Evolutionary conservation across 371 early-diverging fungal genomes (phyloP).

Genomic region (Actinomortierella wolfii): DNA sequence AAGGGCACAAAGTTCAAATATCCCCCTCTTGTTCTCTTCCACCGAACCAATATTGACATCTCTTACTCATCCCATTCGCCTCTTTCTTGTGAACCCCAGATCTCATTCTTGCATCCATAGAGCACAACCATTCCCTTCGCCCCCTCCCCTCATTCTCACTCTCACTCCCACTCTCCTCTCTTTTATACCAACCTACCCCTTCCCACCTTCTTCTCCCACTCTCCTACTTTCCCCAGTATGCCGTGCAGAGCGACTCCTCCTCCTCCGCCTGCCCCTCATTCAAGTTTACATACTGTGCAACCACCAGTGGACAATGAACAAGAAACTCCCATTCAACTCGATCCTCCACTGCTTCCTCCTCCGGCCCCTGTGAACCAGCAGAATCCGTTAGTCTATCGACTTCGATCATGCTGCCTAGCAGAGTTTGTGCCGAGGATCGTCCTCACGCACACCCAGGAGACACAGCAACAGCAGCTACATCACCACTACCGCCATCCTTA

Average conservation of each 20-base stretch:
- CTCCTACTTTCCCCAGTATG: slow-evolving; percentile 8
- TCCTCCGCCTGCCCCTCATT: slow-evolving; percentile 34
- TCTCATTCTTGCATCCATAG: too few species aligned
- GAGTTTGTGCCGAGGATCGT: slow-evolving; percentile 25
- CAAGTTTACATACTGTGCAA: slow-evolving; percentile 22
- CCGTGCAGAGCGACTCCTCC: slow-evolving; percentile 37
- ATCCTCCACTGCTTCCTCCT: slow-evolving; percentile 9
- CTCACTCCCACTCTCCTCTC: neutral
- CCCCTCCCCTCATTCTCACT: neutral
- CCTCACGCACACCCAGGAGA: slow-evolving; percentile 9
- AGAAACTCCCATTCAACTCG: too few species aligned
- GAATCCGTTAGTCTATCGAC: slow-evolving; percentile 32
- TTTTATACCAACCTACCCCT: neutral
- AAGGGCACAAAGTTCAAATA: too few species aligned
- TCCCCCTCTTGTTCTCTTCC: too few species aligned
- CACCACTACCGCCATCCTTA: neutral
- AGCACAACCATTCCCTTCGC: neutral
- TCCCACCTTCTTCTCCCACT: neutral
- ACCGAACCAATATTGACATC: too few species aligned
- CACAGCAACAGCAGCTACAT: neutral
- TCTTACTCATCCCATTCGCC: too few species aligned
- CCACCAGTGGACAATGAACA: too few species aligned
- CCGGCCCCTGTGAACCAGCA: slow-evolving; percentile 18
- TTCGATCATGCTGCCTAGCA: slow-evolving; percentile 32
- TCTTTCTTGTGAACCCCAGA: too few species aligned